These are phyloP conservation scores for Blastocystis sp. DNA, from an alignment of 352 stramenopile genomes.

Conservation along the genomic window DNA sequence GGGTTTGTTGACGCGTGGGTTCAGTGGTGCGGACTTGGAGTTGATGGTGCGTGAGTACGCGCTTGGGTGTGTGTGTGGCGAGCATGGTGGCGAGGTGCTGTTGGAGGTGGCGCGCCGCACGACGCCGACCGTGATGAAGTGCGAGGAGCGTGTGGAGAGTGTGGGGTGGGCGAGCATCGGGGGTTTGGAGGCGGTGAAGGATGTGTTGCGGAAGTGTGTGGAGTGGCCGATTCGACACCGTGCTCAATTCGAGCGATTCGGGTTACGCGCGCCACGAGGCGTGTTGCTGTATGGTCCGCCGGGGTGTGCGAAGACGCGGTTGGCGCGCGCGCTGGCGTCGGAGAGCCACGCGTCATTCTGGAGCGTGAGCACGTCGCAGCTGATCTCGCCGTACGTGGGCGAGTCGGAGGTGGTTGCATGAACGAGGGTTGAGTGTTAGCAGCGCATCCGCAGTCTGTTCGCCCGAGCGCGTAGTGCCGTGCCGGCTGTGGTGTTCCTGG, in stretches of 20 bases:
- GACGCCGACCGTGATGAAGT: constrained; percentile 40
- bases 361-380: constrained; percentile 80
- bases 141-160: neutral
- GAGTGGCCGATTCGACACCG: constrained; percentile 83
- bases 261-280: constrained; percentile 76
- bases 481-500: constrained; percentile 84
- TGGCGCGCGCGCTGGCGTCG: constrained; percentile 80
- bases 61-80: neutral
- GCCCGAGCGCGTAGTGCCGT: constrained; percentile 77
- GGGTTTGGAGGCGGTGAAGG: constrained; percentile 91
- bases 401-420: constrained; percentile 76
- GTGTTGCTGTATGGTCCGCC: constrained; percentile 84
- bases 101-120: neutral
- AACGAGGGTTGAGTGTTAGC: neutral
- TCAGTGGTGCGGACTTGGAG: constrained; percentile 83
- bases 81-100: neutral
- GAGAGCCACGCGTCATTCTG: constrained; percentile 81
- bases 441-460: constrained; percentile 71
- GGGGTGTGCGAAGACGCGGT: constrained; percentile 84
- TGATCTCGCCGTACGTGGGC: constrained; percentile 84
- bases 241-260: constrained; percentile 77
- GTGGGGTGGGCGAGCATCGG: constrained; percentile 90
- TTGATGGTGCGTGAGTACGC: constrained; percentile 73
- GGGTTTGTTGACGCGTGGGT: constrained; percentile 87
- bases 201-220: constrained; percentile 83